Conservation (phyloP, 495 filamentous ascomycete species). For the Penicillium ochrochloron region DNA sequence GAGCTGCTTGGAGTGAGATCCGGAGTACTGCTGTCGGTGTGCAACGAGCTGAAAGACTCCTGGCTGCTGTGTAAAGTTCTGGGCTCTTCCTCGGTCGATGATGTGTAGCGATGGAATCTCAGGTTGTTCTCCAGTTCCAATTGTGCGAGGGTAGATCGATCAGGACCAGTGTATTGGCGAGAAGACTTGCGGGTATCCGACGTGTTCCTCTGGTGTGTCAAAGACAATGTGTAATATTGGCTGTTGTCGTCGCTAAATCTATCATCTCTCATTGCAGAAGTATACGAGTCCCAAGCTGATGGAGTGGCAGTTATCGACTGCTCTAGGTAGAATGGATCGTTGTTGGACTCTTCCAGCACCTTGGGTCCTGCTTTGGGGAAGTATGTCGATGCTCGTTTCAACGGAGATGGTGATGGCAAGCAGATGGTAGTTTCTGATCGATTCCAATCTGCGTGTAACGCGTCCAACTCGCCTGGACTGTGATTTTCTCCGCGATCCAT, state of each 20-base stretch:
- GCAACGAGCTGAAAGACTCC: constrained; percentile 44
- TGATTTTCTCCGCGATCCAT: constrained; percentile 48
- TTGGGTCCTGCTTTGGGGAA: constrained; percentile 36
- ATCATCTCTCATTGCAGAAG: constrained; percentile 40
- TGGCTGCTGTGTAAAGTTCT: constrained; percentile 38
- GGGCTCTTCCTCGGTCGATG: constrained; percentile 30
- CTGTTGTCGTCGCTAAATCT: constrained; percentile 40
- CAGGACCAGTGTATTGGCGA: constrained; percentile 22
- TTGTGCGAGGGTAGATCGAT: constrained; percentile 45
- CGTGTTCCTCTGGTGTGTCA: constrained; percentile 31
- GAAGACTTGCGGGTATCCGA: constrained; percentile 10
- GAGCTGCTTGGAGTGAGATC: constrained; percentile 53
- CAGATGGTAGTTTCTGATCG: constrained; percentile 43
- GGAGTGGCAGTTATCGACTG: constrained; percentile 39
- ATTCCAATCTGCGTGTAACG: constrained; percentile 38
- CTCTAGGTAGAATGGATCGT: constrained; percentile 54
- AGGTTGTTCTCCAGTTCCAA: constrained; percentile 44
- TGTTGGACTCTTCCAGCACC: constrained; percentile 45
- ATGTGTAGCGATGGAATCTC: constrained; percentile 35
- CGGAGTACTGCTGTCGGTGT: constrained; percentile 41
- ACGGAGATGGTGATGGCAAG: constrained; percentile 38
- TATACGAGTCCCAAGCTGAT: constrained; percentile 33
- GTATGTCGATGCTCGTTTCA: constrained; percentile 44
- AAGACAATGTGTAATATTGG: constrained; percentile 44
- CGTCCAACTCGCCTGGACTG: constrained; percentile 43